Evolutionary conservation across 305 asterid genomes (phyloP).

Genomic region (Rubia balearica): DNA sequence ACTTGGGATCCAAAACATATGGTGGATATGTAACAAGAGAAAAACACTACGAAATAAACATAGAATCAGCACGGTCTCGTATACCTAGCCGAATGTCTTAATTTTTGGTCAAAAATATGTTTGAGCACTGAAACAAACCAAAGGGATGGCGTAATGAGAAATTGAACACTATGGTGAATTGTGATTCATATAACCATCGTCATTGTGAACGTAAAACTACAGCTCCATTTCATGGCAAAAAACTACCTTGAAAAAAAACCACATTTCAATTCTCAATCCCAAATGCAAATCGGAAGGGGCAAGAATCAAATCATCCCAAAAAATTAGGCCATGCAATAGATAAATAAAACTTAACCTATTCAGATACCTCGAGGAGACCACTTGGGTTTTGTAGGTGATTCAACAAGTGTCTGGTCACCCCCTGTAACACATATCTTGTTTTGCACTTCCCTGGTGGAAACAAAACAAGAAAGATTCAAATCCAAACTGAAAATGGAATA

Average conservation of each 20-base stretch:
- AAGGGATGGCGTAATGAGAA: conserved; percentile 23
- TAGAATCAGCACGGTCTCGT: not conserved
- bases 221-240: conserved; percentile 2
- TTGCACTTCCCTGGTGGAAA: conserved; percentile 47
- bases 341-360: not conserved
- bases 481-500: not conserved
- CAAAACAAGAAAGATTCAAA: conserved; percentile 3
- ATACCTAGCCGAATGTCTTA: conserved; percentile 94
- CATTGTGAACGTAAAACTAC: not conserved
- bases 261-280: not conserved
- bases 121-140: conserved; percentile 70
- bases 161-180: not conserved
- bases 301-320: not conserved
- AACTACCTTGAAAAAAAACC: conserved; percentile 51
- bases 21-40: not conserved
- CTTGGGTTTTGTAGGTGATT: conserved; percentile 91
- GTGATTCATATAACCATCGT: not conserved
- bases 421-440: conserved; percentile 81
- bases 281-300: not conserved
- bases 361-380: conserved; percentile 86
- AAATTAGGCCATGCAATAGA: not conserved
- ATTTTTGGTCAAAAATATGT: conserved; percentile 87
- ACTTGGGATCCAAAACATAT: conserved; percentile 4
- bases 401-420: conserved; percentile 62
- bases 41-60: not conserved